Percentiles rank a stretch among this genome's conserved stretches.
phyloP scores from a whole-genome alignment of 2,329 filamentous ascomycete genomes.

The Botryotinia calthae region DNA sequence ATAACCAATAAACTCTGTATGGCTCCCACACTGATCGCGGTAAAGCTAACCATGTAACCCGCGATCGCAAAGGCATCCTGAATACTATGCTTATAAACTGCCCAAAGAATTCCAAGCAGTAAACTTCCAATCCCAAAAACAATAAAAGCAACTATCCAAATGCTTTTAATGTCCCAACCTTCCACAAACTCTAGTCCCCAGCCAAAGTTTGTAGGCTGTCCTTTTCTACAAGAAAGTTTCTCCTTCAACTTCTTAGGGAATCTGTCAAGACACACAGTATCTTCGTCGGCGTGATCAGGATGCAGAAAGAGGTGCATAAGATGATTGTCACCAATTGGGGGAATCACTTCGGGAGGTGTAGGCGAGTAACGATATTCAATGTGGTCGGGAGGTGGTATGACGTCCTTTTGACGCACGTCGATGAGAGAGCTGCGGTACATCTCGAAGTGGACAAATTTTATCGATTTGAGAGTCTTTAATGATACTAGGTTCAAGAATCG shows the following conservation, averaged over 20 bases:
- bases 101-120: conserved; percentile 25
- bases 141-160: conserved; percentile 26
- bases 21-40: conserved; percentile 25
- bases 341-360: conserved; percentile 26
- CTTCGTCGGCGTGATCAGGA: conserved; percentile 24
- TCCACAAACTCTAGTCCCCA: conserved; percentile 32
- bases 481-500: conserved; percentile 21
- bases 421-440: conserved; percentile 25
- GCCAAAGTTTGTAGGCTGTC: conserved; percentile 24
- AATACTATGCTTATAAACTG: conserved; percentile 24
- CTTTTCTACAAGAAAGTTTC: conserved; percentile 23
- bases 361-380: conserved; percentile 27
- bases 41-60: conserved; percentile 29
- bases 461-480: conserved; percentile 23
- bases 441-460: conserved; percentile 32
- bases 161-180: conserved; percentile 26
- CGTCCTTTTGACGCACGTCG: conserved; percentile 27
- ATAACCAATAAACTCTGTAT: conserved; percentile 37
- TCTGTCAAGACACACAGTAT: conserved; percentile 23
- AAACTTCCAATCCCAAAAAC: conserved; percentile 27
- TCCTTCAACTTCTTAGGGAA: conserved; percentile 32
- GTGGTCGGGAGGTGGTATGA: conserved; percentile 26
- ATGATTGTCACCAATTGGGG: conserved; percentile 26
- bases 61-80: conserved; percentile 30
- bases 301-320: conserved; percentile 29